Base-by-base conservation (phyloP, 805 yeast genomes). In the Suhomyces faveliae region DNA sequence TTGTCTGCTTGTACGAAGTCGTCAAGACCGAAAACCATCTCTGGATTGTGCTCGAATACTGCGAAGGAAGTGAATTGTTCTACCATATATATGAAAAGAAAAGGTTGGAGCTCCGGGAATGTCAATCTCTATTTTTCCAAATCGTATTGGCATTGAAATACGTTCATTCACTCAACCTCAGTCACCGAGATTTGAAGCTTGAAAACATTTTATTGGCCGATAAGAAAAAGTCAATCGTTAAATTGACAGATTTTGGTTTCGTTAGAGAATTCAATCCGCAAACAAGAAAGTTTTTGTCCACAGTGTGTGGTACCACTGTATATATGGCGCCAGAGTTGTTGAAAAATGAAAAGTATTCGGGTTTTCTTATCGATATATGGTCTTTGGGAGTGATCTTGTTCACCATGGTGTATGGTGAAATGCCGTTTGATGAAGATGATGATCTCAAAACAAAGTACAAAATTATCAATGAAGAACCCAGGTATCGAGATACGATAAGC, bases 261-360 rank as follows among this genome's bases (percentile, higher is more conserved):
- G 89, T 96, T 0, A 74, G 98, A 51, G 97, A 89, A 57, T 81
- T 60, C 52, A 68, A 66, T 44, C 76, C 76, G 1, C 59, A 55
- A 29, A 59, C 57, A 35, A 73, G 85, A 43, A 67, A 75, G 4
- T 65, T 85, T 41, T 67, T 92, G 27, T 87, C 85, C 43, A 94
- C 97, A 0, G 76, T 90, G 1, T 92, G 99, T 67, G 99, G 99
- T 2, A 92, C 98, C 0, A 83, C 90, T 0, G 95, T 89, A 3
- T 92, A 92, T 63, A 91, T 92, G 96, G 97, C 99, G 0, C 99
- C 99, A 0, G 99, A 92, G 62, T 72, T 94, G 51, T 71, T 91
- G 13, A 71, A 74, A 47, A 77, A 83, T 51, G 77, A 80, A 51
- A 82, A 83, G 40, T 90, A 90, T 63, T 82, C 83, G 37, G 98